Base-by-base conservation (phyloP, 441 rosid genomes). In the Syzygium syzygioides region DNA sequence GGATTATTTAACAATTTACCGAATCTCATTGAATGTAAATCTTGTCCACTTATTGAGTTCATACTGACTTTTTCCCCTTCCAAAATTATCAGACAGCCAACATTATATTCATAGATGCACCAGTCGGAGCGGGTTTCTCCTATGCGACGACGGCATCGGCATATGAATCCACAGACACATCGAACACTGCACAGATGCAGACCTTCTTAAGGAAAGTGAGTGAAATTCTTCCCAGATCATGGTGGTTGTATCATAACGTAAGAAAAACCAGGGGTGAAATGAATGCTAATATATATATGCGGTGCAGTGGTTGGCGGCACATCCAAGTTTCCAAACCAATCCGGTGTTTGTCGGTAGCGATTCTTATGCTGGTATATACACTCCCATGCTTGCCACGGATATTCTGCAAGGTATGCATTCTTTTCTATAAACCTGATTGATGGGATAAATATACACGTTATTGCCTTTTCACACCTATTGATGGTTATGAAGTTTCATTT, bases 51-150 rank as follows among this genome's bases (percentile, higher is more conserved):
- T 34, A 34, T 68, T 68, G 79, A 5, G 48, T 68, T 32, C 48
- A 2, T 68, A 68, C 26, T 19, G 48, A 34, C 48, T 34, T 19
- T 68, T 10, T 37, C 5, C 10, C 14, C 25, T 5, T 1, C 8
- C 2, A 34, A 68, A 83, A 3, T 83, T 7, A 30, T 12, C 86
- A 91, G 93, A 86, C 86, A 54, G 88, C 91, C 15, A 92, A 89
- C n/a, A 89, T 92, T 57, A 92, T 92, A 84, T 90, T 89, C 59
- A 6, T 92, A 9, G 93, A 92, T n/a, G 86, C 89, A 54, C 93
- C 93, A 4, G 53, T 84, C 2, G 89, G 89, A 3, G 86, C 62
- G 0, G 89, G 89, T 60, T 85, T 88, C 48, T 92, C 93, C 11
- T 92, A 90, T 76, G 87, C 93, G 17, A 89, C 89, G 56, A 76